Evolutionary conservation across 148 eudicot species (phyloP), one percentile per base, ranked within the genome.

Genomic region (Cornus controversa): DNA sequence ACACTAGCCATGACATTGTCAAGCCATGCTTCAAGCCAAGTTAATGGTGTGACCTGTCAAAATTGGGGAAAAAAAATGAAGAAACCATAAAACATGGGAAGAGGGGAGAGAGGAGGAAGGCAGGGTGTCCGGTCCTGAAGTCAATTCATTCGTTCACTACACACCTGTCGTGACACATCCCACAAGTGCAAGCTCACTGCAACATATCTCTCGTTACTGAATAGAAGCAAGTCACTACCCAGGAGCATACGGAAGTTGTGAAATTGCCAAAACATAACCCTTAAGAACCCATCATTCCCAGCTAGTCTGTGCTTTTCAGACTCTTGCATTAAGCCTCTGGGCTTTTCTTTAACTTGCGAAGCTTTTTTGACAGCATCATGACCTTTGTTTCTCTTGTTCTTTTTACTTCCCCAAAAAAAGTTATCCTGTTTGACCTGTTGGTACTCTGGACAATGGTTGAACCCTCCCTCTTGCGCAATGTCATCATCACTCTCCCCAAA

Each of bases 21-120:
- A 76, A 96, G 86, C 99, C 99, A 96, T 2, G 99, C 99, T 79
- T 96, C 99, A 76, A 96, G 97, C 99, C 99, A 96, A 81, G 97
- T 89, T 75, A 96, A 67, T 72, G 99, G 94, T 54, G 97, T 91
- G 70, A 93, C 94, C 99, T 95, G 81, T 4, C 31, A 82, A 79
- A 69, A 69, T 67, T 34, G 29, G 5, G 50, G 64, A 34, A 25
- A 53, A 62, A 82, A 23, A 40, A 71, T 79, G 25, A 64, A 36
- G 9, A 8, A 73, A 50, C 24, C 26, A 67, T 28, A 68, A 42
- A 50, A 23, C 24, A 8, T 67, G 34, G 60, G 66, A 50, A 53
- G 65, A 20, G 26, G 66, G 14, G 24, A n/a, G n/a, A n/a, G n/a
- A n/a, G n/a, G n/a, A n/a, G n/a, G n/a, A n/a, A n/a, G n/a, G n/a